Conservation (phyloP, 306 rosid genomes). For the Chamaecrista fasciculata region DNA sequence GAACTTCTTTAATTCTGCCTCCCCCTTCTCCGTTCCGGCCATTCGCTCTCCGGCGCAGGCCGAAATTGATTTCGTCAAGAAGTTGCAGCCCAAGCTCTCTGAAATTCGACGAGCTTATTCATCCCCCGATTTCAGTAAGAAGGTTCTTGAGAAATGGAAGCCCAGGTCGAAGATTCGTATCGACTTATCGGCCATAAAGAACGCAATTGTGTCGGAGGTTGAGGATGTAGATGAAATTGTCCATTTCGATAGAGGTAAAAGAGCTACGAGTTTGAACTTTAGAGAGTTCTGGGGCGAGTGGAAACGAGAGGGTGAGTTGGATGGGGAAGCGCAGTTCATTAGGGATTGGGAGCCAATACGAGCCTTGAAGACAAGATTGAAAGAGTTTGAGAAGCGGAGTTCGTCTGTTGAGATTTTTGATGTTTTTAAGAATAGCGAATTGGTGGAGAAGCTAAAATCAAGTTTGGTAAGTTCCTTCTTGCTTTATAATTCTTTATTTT, state of each 20-base stretch:
- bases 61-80: constrained; percentile 92
- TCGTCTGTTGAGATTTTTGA: constrained; percentile 62
- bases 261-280: constrained; percentile 47
- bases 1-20: constrained; percentile 67
- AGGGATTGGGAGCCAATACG: constrained; percentile 94
- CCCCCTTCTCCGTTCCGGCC: constrained; percentile 60
- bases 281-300: constrained; percentile 84
- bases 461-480: constrained; percentile 57
- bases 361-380: constrained; percentile 71
- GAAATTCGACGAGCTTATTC: constrained; percentile 80
- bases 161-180: constrained; percentile 81
- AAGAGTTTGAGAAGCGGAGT: constrained; percentile 79
- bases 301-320: constrained; percentile 56
- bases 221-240: constrained; percentile 37
- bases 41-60: constrained; percentile 61
- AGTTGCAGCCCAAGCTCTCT: constrained; percentile 74
- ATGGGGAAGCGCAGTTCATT: constrained; percentile 32
- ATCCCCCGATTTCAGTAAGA: constrained; percentile 87
- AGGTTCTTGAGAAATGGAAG: constrained; percentile 86
- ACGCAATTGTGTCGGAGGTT: constrained; percentile 77
- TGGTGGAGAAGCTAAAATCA: constrained; percentile 83
- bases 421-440: constrained; percentile 75
- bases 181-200: constrained; percentile 75
- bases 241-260: constrained; percentile 51
- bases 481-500: neutral